Evolutionary conservation across 495 filamentous ascomycete genomes (phyloP).

Genomic region (Hyaloscypha hepaticicola): DNA sequence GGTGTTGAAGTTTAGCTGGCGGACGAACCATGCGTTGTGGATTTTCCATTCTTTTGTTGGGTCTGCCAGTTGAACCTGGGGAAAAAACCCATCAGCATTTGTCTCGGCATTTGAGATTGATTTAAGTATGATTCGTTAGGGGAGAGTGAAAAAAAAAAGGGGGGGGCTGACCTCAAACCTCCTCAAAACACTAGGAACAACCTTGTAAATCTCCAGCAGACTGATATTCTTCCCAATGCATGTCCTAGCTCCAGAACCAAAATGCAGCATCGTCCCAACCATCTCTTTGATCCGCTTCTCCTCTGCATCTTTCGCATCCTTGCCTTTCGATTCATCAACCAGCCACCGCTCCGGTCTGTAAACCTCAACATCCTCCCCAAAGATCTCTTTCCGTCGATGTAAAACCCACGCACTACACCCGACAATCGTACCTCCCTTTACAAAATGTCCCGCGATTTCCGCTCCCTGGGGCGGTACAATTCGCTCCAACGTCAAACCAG

Average conservation of each 20-base stretch:
- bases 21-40: conserved; percentile 73
- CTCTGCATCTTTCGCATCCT: conserved; percentile 37
- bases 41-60: conserved; percentile 62
- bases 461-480: conserved; percentile 35
- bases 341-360: conserved; percentile 64
- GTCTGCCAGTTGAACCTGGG: conserved; percentile 54
- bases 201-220: conserved; percentile 75
- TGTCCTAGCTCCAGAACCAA: conserved; percentile 59
- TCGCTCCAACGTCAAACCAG: conserved; percentile 30
- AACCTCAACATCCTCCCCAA: conserved; percentile 56
- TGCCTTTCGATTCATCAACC: conserved; percentile 29
- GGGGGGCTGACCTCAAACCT: conserved; percentile 57
- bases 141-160: not conserved
- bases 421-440: conserved; percentile 64
- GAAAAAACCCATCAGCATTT: not conserved
- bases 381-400: conserved; percentile 56
- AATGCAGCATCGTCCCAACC: conserved; percentile 61
- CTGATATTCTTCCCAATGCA: conserved; percentile 73
- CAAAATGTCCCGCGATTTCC: conserved; percentile 51
- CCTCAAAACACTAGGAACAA: conserved; percentile 70
- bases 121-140: too few species aligned
- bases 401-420: conserved; percentile 64
- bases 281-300: conserved; percentile 51
- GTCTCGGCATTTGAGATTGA: too few species aligned
- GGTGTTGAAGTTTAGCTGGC: conserved; percentile 63